Evolutionary conservation across 2,329 filamentous ascomycete species (phyloP).

Genomic region (Acrocalymma vagum): DNA sequence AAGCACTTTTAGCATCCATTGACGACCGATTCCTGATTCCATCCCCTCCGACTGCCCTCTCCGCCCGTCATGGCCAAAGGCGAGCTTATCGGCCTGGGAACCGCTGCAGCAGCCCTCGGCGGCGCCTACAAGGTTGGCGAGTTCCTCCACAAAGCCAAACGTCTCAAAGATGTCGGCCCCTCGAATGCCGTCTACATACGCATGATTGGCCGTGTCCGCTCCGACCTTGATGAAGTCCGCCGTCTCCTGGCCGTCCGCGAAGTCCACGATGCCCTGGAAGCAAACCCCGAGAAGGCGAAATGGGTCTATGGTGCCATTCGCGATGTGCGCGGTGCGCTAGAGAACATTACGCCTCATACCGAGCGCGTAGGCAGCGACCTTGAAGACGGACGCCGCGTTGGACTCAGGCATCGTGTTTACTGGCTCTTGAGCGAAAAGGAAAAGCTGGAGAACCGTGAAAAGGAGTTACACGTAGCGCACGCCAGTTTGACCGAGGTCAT

Average conservation of each 20-base stretch:
- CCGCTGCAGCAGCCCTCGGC: conserved; percentile 42
- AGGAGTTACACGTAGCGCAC: conserved; percentile 45
- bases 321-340: conserved; percentile 45
- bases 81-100: conserved; percentile 42
- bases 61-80: conserved; percentile 40
- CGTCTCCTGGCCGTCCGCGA: conserved; percentile 47
- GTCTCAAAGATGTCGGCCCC: conserved; percentile 45
- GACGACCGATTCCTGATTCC: conserved; percentile 12
- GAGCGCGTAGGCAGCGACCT: conserved; percentile 45
- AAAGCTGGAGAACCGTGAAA: conserved; percentile 47
- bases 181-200: conserved; percentile 50
- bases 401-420: conserved; percentile 45
- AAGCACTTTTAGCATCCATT: conserved; percentile 29
- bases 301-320: conserved; percentile 49
- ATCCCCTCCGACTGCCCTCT: conserved; percentile 5
- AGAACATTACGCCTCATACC: conserved; percentile 47
- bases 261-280: conserved; percentile 47
- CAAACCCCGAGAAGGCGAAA: conserved; percentile 45
- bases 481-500: conserved; percentile 45
- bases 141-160: conserved; percentile 46
- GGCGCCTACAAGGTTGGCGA: conserved; percentile 50
- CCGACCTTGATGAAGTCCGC: conserved; percentile 48
- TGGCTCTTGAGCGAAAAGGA: conserved; percentile 51
- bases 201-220: conserved; percentile 45
- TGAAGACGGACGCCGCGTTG: conserved; percentile 44